Base-by-base conservation (phyloP, 202 grass and related monocot genomes). In the Hordeum pubiflorum region DNA sequence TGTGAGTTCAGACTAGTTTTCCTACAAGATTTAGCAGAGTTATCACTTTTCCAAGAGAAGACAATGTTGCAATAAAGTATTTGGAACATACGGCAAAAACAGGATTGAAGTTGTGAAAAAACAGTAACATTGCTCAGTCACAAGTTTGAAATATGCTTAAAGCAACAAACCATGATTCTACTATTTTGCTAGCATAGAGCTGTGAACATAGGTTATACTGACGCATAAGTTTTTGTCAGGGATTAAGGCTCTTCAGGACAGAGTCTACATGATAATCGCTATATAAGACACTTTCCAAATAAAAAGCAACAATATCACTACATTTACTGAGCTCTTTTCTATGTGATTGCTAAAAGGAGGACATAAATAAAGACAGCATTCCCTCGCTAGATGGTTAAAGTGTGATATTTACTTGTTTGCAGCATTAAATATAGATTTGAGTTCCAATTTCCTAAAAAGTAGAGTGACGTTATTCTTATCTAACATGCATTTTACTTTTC, bases 381-480 rank as follows among this genome's bases (percentile, higher is more conserved):
- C n/a, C 20, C 34, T 73, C 48, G 3, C 46, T 43, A 26, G 27
- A 6, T 6, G 8, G 11, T 21, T 83, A 37, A 22, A 39, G 31
- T 57, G 44, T 78, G 36, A 83, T 64, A 39, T 34, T 72, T 54
- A 78, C 33, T 77, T 44, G n/a, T 50, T 46, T 37, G n/a, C 22
- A 77, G 56, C 31, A 46, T 56, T 50, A 67, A 44, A 81, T 24
- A 64, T 9, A 54, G 22, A 26, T 26, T 68, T 27, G 33, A 41
- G 32, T 40, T 40, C 4, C 34, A 4, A 50, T 56, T 64, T 74
- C 14, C 31, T 75, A 23, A 64, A 55, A 5, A 26, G 5, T 63
- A 74, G 43, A 37, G 1, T 79, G 11, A 15, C 1, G 0, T 17
- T 23, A 54, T 54, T 54, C 1, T 5, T 40, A 54, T 55, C 48